Evolutionary conservation across 202 grass and related monocot species (phyloP), one percentile per base, ranked within the genome.

Genomic region (Saccharum hybrid): DNA sequence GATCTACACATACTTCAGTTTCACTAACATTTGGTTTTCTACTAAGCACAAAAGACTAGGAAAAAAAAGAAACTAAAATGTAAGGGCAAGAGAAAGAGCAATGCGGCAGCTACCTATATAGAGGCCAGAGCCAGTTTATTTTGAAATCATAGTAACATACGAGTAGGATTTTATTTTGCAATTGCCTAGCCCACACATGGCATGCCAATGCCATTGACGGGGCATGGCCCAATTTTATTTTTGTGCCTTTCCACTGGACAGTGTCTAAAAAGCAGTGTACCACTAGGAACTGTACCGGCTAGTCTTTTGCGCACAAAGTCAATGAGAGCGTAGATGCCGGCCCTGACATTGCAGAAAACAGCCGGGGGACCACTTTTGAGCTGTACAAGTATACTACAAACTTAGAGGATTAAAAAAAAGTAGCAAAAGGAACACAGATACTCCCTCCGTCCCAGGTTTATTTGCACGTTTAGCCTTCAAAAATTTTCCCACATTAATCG

Each of bases 261-360:
- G 7, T 37, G 69, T 87, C 69, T 84, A 63, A 90, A 90, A 90
- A 87, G 84, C 11, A 80, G 82, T 0, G 82, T 70, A 56, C 73
- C 62, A 68, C 61, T 76, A 82, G 28, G 15, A 19, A 21, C 52
- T 57, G 52, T 64, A 66, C 38, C 34, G 34, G 65, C 78, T 57
- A 38, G 48, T 31, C 61, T 80, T 90, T 79, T 22, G 63, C 10
- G 4, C 40, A 8, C 75, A 80, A 90, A 90, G 84, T 90, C 84
- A 86, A 82, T 75, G 80, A 54, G 39, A 14, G 5, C 21, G 51
- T n/a, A 68, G 38, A 90, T 46, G 61, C 62, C 60, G 68, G 68
- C 74, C 79, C 78, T 75, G 68, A 74, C 74, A 31, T 33, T 63
- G 83, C 68, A 49, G 57, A 8, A 66, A 78, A 68, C 34, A 19